Evolutionary conservation across 176 grass and related monocot genomes (phyloP), one percentile per base, ranked within the genome.

Genomic region (Thalia dealbata): DNA sequence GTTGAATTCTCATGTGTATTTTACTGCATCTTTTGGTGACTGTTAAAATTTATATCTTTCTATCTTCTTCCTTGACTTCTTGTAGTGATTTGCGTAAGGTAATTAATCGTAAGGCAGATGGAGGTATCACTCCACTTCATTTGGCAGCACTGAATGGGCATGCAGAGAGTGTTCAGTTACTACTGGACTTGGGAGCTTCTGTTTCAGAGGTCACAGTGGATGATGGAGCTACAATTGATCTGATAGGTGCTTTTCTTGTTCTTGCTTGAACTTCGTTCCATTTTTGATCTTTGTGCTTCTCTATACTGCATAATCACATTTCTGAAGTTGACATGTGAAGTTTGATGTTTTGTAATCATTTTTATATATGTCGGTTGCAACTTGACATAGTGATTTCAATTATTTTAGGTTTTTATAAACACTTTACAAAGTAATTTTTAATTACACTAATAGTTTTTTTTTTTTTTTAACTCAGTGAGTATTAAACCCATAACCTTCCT

Each of bases 191-290:
- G 80, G 95, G 95, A 76, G 95, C 90, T 65, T 92, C 78, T 81
- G 70, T 93, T 29, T 93, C 83, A 73, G 87, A 95, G 70, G 74
- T 85, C 50, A 95, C 95, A 69, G 75, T 99, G 52, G 82, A 93
- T 26, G 95, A 99, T 81, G 95, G 95, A n/a, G 88, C 95, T 70
- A 99, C 95, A 50, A 91, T 99, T 87, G 95, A 99, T 76, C 85
- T 99, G 56, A 93, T 99, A 70, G 90, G 95, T 95, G 41, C 1
- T 13, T 48, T 13, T 48, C 1, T 48, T 44, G 3, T 48, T 48
- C 45, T 48, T 48, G 45, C 19, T 74, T 41, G 13, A 68, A 56
- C 69, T 50, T 50, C 46, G 4, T 4, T 38, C 62, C 58, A 74
- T 52, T 27, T 13, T 73, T 22, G 30, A 41, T 42, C 12, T 10